Evolutionary conservation across 108 stramenopile genomes (phyloP), one percentile per base, ranked within the genome.

Genomic region (Nitzschia putrida): DNA sequence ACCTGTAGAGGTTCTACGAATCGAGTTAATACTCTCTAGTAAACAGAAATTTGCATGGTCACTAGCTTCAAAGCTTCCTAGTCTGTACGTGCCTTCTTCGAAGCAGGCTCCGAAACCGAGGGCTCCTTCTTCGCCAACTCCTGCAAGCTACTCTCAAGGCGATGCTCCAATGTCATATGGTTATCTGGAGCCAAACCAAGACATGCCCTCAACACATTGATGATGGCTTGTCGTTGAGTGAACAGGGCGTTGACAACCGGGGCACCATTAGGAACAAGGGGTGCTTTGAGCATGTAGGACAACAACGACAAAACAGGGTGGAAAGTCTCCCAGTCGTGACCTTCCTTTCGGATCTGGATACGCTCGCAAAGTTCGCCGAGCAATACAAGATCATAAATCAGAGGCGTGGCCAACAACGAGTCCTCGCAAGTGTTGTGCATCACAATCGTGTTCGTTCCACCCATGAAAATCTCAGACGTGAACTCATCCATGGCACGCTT

Each of bases 381-480:
- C 38, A 99, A 86, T 24, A 97, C 92, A 26, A 99, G 89, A 73
- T 99, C 98, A 57, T 95, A 92, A 69, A 99, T 99, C 47, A 99
- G 78, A 18, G 98, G 98, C 25, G 94, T 94, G 26, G 98, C 98
- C 59, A 99, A 80, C 12, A 99, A 82, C 7, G 95, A 96, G 72
- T 99, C 98, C 78, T 99, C 97, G 74, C 98, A 99, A 22, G 96
- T 98, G 71, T 99, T 99, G 92, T 99, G 98, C 95, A 97, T 95
- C 39, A 95, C 92, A 69, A 99, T 96, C 10, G 98, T 99, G 74
- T 97, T 97, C 66, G 83, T 93, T 29, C 98, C 98, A 2, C 96
- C 96, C 98, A 99, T 92, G 83, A 99, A 99, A 63, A 99, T 99
- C 81, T 97, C 97, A 1, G 91, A 95, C 9, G 96, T 96, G 78